phyloP scores from a whole-genome alignment of 352 stramenopile species.

The Phytophthora cactorum region DNA sequence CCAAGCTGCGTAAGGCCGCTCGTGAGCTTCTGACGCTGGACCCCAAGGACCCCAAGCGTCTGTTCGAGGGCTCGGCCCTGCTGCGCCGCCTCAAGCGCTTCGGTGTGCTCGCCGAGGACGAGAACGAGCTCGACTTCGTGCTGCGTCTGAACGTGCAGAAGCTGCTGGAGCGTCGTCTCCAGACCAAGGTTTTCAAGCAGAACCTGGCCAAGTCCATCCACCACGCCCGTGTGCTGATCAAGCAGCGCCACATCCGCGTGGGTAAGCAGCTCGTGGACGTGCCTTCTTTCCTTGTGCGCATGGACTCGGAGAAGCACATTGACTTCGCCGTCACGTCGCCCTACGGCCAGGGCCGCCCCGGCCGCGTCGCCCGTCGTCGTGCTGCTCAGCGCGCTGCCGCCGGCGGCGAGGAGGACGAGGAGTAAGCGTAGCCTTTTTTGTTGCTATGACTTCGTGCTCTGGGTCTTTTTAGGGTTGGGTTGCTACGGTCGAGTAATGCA shows the following conservation, averaged over 20 bases:
- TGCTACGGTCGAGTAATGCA: slow-evolving; percentile 4
- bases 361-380: slow-evolving; percentile 96
- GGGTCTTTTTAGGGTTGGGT: slow-evolving; percentile 16
- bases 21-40: slow-evolving; percentile 98
- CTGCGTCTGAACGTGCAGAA: slow-evolving; percentile 99
- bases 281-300: slow-evolving; percentile 98
- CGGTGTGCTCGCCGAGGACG: slow-evolving; percentile 97
- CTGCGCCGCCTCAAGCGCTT: slow-evolving; percentile 97
- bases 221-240: slow-evolving; percentile 99
- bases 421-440: slow-evolving; percentile 57
- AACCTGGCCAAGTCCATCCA: slow-evolving; percentile 99
- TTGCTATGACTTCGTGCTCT: slow-evolving; percentile 34
- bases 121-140: slow-evolving; percentile 98
- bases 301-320: slow-evolving; percentile 99
- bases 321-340: slow-evolving; percentile 98
- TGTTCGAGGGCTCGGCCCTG: slow-evolving; percentile 98
- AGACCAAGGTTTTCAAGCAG: slow-evolving; percentile 99
- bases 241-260: slow-evolving; percentile 99
- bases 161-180: slow-evolving; percentile 98
- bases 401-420: slow-evolving; percentile 88
- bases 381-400: slow-evolving; percentile 93
- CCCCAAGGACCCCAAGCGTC: slow-evolving; percentile 97
- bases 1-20: slow-evolving; percentile 99
- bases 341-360: slow-evolving; percentile 97
- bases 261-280: slow-evolving; percentile 99